These are phyloP conservation scores for Dactylellina drechsleri DNA, from an alignment of 2,329 filamentous ascomycete genomes.

Conservation along the genomic window DNA sequence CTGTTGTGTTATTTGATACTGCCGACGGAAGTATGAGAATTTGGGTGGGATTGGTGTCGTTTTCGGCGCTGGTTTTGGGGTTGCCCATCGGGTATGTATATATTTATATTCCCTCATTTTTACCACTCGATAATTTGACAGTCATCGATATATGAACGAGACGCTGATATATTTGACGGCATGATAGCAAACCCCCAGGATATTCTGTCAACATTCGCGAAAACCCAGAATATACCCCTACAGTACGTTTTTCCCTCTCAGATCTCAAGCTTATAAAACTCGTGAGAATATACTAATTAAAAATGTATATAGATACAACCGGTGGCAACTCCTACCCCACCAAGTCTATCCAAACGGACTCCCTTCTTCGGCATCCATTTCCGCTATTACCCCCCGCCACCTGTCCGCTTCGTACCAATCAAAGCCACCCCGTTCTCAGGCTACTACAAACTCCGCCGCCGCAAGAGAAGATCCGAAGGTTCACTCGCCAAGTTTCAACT, in stretches of 20 bases:
- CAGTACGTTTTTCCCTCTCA: too few species aligned
- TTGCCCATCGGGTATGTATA: slow-evolving; percentile 37
- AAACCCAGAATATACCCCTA: slow-evolving; percentile 2
- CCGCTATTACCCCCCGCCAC: slow-evolving; percentile 5
- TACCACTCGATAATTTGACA: too few species aligned
- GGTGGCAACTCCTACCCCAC: too few species aligned
- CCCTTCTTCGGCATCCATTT: slow-evolving; percentile 47
- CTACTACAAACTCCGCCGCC: slow-evolving; percentile 24
- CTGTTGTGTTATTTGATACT: too few species aligned
- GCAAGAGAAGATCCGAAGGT: not conserved
- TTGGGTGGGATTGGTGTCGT: slow-evolving; percentile 30
- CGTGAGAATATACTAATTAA: too few species aligned
- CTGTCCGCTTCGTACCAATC: not conserved
- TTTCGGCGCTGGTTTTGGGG: slow-evolving; percentile 29
- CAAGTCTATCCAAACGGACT: not conserved
- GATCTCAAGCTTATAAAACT: too few species aligned
- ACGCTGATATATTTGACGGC: slow-evolving; percentile 1
- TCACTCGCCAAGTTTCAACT: not conserved
- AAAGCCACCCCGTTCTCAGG: slow-evolving; percentile 10
- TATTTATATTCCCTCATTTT: not conserved
- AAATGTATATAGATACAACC: too few species aligned
- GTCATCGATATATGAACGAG: not conserved
- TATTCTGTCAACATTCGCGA: slow-evolving; percentile 2
- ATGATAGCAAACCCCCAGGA: slow-evolving; percentile 22
- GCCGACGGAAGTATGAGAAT: slow-evolving; percentile 29